These are phyloP conservation scores for Vanrija sp. DNA, from an alignment of 1,284 basidiomycete genomes.

Conservation along the genomic window DNA sequence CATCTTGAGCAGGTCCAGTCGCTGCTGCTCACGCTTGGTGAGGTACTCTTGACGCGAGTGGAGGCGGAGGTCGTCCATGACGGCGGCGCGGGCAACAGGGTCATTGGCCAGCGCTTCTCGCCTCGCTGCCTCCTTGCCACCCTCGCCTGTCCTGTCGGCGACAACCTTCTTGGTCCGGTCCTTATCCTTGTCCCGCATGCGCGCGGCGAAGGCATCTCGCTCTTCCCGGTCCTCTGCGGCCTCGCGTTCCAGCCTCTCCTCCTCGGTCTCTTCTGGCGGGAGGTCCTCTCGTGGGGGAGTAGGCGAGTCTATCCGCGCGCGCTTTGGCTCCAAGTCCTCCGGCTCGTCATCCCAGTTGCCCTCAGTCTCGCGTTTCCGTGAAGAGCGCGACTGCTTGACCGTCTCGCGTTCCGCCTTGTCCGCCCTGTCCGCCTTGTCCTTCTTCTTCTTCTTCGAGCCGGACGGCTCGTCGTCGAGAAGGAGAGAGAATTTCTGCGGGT, in stretches of 20 bases:
- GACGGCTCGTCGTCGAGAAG: conserved; percentile 61
- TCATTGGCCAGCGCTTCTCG: conserved; percentile 83
- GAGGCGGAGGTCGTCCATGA: conserved; percentile 75
- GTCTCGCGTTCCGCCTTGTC: conserved; percentile 51
- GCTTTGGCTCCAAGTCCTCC: conserved; percentile 58
- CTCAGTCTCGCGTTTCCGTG: conserved; percentile 68
- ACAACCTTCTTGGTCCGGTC: conserved; percentile 87
- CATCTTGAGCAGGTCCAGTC: conserved; percentile 85
- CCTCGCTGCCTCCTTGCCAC: conserved; percentile 76
- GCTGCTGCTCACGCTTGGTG: conserved; percentile 91
- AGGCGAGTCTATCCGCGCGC: conserved; percentile 39
- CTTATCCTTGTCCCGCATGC: conserved; percentile 76
- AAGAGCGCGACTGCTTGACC: conserved; percentile 57
- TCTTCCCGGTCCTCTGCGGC: conserved; percentile 75
- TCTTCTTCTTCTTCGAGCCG: conserved; percentile 35
- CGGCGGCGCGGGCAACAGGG: conserved; percentile 65
- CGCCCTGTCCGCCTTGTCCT: conserved; percentile 54
- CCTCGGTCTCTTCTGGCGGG: conserved; percentile 57
- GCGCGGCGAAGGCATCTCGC: conserved; percentile 87
- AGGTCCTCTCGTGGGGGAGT: conserved; percentile 40
- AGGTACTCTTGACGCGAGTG: conserved; percentile 91
- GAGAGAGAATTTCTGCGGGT: conserved; percentile 71
- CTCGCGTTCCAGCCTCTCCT: conserved; percentile 66
- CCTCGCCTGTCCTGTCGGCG: conserved; percentile 80
- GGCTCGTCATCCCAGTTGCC: conserved; percentile 52